Percentiles rank a stretch among this genome's conserved stretches.
These are phyloP conservation scores for Setomelanomma holmii DNA, from an alignment of 2,329 filamentous ascomycete species.

Conservation along the genomic window DNA sequence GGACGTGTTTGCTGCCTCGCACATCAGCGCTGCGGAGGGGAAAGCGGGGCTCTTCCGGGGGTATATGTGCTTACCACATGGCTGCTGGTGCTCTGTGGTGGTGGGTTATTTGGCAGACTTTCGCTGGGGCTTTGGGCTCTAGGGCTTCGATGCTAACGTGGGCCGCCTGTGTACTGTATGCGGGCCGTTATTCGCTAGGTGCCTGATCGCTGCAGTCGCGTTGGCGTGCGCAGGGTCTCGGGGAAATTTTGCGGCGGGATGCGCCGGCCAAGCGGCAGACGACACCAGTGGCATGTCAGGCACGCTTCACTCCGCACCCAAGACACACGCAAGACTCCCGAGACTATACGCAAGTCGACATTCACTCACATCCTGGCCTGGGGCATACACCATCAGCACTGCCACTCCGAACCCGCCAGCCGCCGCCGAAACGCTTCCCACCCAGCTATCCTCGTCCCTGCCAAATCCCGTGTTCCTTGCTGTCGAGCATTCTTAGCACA, in stretches of 20 bases:
- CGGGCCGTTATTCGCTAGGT: slow-evolving; percentile 21
- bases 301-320: not conserved
- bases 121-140: too few relatives aligned
- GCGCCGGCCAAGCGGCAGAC: not conserved
- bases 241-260: slow-evolving; percentile 8
- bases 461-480: slow-evolving; percentile 28
- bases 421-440: slow-evolving; percentile 33
- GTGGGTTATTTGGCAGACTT: not conserved
- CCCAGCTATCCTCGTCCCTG: slow-evolving; percentile 19
- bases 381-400: not conserved
- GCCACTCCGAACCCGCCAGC: slow-evolving; percentile 5
- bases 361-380: not conserved
- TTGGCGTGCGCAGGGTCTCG: slow-evolving; percentile 15
- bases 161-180: not conserved
- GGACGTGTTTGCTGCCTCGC: slow-evolving; percentile 82
- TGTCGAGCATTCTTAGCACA: slow-evolving; percentile 39
- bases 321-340: not conserved
- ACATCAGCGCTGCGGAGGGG: slow-evolving; percentile 28
- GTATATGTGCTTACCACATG: slow-evolving; percentile 36
- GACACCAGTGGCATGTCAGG: not conserved
- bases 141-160: not conserved
- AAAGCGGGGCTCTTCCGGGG: slow-evolving; percentile 18
- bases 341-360: not conserved
- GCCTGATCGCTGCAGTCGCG: slow-evolving; percentile 19
- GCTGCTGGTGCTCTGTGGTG: slow-evolving; percentile 5